Evolutionary conservation across 495 filamentous ascomycete species (phyloP), one percentile per base, ranked within the genome.

Genomic region (Neurospora sp.): DNA sequence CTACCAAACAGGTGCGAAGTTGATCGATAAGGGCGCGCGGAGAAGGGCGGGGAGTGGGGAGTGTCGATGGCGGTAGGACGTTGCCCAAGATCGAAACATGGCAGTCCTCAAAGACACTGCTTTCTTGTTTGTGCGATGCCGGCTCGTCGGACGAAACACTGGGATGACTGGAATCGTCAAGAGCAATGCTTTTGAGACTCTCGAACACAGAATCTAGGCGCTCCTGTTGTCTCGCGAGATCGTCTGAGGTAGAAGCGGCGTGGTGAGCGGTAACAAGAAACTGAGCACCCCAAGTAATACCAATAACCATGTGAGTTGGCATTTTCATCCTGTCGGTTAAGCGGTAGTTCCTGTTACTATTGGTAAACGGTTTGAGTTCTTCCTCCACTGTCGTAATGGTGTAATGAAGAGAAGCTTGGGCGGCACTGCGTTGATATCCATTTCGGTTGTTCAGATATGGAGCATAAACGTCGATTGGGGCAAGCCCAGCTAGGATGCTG

Each of bases 311-410:
- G 46, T 49, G 46, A 20, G 46, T 49, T 23, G 46, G 46, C n/a
- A 20, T 49, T 0, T 10, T 1, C 46, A 23, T 10, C n/a, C 0
- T 49, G 46, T 5, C 42, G 0, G 18, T 3, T n/a, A 49, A 0
- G 46, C 20, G 18, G 46, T 49, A 49, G 46, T 4, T 12, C 46
- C 46, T 20, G 46, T 23, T 49, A 23, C 44, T 49, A 23, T 0
- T 49, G n/a, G 46, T 5, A 23, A 1, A 12, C 0, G n/a, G n/a
- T 12, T 23, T 49, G 46, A 49, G 8, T 23, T 23, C 46, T 49
- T 49, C 46, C 46, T 20, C 10, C 3, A 20, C 20, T 20, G n/a
- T 23, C 46, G n/a, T 49, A 23, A 49, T 49, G 1, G 46, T 49
- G n/a, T 20, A 23, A 23, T 20, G n/a, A 23, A 49, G 46, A 49